Evolutionary conservation across 306 rosid genomes (phyloP).

Genomic region (Albizia julibrissin): DNA sequence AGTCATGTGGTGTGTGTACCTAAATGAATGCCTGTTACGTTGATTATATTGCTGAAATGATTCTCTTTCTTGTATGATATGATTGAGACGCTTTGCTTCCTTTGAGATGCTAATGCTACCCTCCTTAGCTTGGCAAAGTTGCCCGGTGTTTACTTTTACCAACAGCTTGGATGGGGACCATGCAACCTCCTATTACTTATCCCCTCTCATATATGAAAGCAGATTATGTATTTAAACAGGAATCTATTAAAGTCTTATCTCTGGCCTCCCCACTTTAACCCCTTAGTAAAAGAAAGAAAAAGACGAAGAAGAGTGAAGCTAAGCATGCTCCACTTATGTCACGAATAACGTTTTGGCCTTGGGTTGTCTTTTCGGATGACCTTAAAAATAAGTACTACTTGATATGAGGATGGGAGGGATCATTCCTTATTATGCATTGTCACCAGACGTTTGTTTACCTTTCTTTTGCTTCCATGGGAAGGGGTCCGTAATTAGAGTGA

Average conservation of each 20-base stretch:
- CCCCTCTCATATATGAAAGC: neutral
- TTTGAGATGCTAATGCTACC: slow-evolving; percentile 31
- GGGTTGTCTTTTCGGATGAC: neutral
- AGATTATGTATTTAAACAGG: neutral
- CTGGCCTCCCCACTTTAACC: neutral
- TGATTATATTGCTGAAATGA: slow-evolving; percentile 46
- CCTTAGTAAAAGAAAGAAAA: neutral
- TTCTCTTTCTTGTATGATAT: slow-evolving; percentile 16
- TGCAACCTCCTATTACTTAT: neutral
- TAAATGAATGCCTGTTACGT: slow-evolving; percentile 40
- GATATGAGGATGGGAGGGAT: neutral
- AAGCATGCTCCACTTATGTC: neutral
- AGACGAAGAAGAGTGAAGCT: neutral
- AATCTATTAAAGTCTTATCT: neutral
- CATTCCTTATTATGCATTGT: neutral
- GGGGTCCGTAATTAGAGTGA: neutral
- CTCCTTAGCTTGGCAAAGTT: neutral
- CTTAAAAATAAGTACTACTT: neutral
- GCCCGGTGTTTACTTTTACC: neutral
- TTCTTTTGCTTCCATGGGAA: neutral
- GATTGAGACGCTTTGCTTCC: slow-evolving; percentile 42
- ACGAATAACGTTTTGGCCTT: neutral
- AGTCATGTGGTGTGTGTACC: slow-evolving; percentile 62
- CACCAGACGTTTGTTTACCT: neutral
- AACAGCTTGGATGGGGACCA: slow-evolving; percentile 32